Evolutionary conservation across 805 yeast species (phyloP).

Genomic region (Ogataea populi-albae): DNA sequence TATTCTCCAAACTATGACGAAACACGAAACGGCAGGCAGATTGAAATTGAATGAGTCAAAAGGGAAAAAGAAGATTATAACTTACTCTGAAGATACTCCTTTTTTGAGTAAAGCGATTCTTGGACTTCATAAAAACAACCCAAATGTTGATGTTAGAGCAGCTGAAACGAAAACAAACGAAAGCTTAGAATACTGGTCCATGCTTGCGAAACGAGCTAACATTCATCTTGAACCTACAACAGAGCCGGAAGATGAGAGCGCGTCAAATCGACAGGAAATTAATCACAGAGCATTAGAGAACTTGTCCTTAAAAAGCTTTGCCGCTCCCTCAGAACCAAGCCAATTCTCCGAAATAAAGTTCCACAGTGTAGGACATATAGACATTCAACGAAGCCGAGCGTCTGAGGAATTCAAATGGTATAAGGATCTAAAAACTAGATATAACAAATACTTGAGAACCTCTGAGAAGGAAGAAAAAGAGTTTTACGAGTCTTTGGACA

Average conservation of each 20-base stretch:
- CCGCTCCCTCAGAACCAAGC: too few species aligned
- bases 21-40: too few species aligned
- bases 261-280: too few species aligned
- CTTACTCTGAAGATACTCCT: conserved; percentile 19
- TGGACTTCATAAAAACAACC: conserved; percentile 19
- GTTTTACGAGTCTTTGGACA: conserved; percentile 35
- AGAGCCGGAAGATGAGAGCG: too few species aligned
- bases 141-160: conserved; percentile 14
- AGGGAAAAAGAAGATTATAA: conserved; percentile 11
- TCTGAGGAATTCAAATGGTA: conserved; percentile 34
- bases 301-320: too few species aligned
- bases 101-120: conserved; percentile 23
- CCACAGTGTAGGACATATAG: too few species aligned
- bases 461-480: conserved; percentile 36
- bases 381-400: conserved; percentile 5
- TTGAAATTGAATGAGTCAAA: too few species aligned
- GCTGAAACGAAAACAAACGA: conserved; percentile 13
- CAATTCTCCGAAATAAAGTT: too few species aligned
- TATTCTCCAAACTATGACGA: too few species aligned
- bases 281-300: too few species aligned
- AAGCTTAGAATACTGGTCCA: conserved; percentile 26
- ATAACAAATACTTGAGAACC: conserved; percentile 29
- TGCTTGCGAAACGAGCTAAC: conserved; percentile 30
- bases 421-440: conserved; percentile 32
- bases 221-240: too few species aligned